phyloP scores from a whole-genome alignment of 208 protist genomes.

The Trichomonas tenax region DNA sequence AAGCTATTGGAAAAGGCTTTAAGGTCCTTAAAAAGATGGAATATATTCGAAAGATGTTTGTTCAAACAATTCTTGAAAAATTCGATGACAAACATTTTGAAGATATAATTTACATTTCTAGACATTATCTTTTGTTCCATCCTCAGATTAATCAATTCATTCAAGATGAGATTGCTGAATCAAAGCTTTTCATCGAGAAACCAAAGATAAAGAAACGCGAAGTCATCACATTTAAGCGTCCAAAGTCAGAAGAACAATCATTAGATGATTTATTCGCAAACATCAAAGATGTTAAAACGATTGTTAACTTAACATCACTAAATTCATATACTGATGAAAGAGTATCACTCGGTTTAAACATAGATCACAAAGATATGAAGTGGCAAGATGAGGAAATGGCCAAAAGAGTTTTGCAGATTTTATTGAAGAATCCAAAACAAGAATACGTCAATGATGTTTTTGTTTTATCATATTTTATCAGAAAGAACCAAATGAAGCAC shows the following conservation, averaged over 20 bases:
- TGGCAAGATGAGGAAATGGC: neutral
- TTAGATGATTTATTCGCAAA: neutral
- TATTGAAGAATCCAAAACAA: neutral
- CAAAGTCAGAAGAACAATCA: neutral
- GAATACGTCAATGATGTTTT: neutral
- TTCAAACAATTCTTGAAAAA: neutral
- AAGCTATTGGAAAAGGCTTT: neutral
- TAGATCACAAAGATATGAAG: neutral
- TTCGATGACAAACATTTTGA: neutral
- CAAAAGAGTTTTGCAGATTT: neutral
- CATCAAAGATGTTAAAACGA: neutral
- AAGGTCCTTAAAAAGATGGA: neutral
- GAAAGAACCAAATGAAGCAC: neutral
- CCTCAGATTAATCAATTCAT: neutral
- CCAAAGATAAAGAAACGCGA: neutral
- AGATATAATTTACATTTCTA: neutral
- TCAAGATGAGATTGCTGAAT: neutral
- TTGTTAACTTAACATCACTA: neutral
- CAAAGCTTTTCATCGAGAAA: neutral
- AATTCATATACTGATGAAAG: neutral
- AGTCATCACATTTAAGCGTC: neutral
- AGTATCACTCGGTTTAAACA: neutral
- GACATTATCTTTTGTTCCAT: neutral
- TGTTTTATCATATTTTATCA: neutral
- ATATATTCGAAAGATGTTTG: neutral